Percentiles rank a stretch among this genome's conserved stretches.
phyloP scores from a whole-genome alignment of 2,329 filamentous ascomycete genomes.

The Arthrobotrys megalospora region DNA sequence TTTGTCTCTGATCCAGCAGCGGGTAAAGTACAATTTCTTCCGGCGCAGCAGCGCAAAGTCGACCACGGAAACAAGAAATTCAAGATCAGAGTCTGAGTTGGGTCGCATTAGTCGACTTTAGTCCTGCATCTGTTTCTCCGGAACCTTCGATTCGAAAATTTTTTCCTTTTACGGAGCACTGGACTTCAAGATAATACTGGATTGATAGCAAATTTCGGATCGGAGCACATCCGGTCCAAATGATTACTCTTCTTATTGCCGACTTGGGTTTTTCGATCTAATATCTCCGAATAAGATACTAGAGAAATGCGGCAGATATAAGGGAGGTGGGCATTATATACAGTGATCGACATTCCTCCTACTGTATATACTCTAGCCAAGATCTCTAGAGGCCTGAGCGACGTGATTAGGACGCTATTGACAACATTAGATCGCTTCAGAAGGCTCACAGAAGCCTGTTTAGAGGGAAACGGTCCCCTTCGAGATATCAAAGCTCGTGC shows the following conservation, averaged over 20 bases:
- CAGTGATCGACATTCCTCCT: slow-evolving; percentile 39
- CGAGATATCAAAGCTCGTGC: slow-evolving; percentile 8
- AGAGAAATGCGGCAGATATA: not conserved
- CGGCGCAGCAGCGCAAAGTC: not conserved
- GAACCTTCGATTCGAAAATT: slow-evolving; percentile 1
- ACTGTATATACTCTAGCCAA: slow-evolving; percentile 33
- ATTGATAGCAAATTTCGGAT: slow-evolving; percentile 15
- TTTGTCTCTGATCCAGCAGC: slow-evolving; percentile 2
- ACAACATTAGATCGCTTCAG: not conserved
- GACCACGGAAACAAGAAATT: not conserved
- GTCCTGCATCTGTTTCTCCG: not conserved
- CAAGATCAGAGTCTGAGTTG: slow-evolving; percentile 26
- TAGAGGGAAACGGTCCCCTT: not conserved
- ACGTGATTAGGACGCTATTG: slow-evolving; percentile 4
- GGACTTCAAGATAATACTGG: not conserved
- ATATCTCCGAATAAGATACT: slow-evolving; percentile 12
- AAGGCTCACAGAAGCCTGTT: not conserved
- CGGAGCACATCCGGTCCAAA: not conserved
- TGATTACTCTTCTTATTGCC: slow-evolving; percentile 15
- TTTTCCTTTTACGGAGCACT: no score
- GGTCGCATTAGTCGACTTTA: not conserved
- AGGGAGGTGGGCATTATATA: slow-evolving; percentile 14
- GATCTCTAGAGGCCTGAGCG: slow-evolving; percentile 30
- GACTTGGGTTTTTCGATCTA: slow-evolving; percentile 1
- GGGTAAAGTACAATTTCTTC: slow-evolving; percentile 23